Evolutionary conservation across 352 stramenopile species (phyloP).

Genomic region (Globisporangium perplexum): DNA sequence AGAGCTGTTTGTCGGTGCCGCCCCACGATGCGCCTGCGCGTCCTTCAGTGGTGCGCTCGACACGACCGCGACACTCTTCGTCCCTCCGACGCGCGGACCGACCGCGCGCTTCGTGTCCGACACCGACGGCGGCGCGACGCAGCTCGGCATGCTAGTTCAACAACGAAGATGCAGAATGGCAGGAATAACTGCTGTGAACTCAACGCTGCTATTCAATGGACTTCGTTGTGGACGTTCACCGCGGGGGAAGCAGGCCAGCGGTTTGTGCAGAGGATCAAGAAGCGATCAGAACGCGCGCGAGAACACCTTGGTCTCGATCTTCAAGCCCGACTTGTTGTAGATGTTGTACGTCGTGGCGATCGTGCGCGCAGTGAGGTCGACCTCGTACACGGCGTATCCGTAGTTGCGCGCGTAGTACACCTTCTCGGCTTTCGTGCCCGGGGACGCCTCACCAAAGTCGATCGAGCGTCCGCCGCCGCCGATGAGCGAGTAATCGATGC

Average conservation of each 20-base stretch:
- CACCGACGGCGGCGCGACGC: neutral
- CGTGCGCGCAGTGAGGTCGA: constrained; percentile 15
- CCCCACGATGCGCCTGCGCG: too few relatives aligned
- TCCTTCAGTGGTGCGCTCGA: too few relatives aligned
- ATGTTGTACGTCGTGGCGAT: constrained; percentile 33
- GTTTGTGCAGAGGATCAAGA: too few relatives aligned
- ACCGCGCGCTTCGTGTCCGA: neutral
- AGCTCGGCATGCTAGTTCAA: neutral
- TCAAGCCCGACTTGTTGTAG: constrained; percentile 23
- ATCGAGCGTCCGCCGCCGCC: constrained; percentile 27
- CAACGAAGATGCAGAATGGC: too few relatives aligned
- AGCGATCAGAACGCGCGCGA: constrained; percentile 21
- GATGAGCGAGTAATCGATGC: constrained; percentile 33
- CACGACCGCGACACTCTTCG: neutral
- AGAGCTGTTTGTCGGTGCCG: neutral
- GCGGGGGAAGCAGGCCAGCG: too few relatives aligned
- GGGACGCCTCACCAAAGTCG: constrained; percentile 18
- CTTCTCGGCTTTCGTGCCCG: constrained; percentile 20
- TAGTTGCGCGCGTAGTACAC: constrained; percentile 33
- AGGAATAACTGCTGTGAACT: too few relatives aligned
- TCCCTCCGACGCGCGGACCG: neutral
- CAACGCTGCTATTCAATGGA: too few relatives aligned
- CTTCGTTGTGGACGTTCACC: too few relatives aligned
- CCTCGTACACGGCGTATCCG: constrained; percentile 28
- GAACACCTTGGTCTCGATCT: constrained; percentile 25